phyloP scores from a whole-genome alignment of 164 flowering plant genomes.

The Nymphaea colorata region DNA sequence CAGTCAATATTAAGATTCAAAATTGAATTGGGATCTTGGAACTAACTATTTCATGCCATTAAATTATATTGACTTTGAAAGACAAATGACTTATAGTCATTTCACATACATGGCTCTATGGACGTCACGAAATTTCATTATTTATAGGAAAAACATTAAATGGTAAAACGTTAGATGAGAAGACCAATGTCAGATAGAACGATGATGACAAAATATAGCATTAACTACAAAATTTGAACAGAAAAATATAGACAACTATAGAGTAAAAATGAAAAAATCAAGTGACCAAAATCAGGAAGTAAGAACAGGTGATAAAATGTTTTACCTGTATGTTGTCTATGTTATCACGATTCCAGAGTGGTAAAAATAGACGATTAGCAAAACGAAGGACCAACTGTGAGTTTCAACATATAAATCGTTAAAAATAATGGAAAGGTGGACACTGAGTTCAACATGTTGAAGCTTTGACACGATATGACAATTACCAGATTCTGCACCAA shows the following conservation, averaged over 20 bases:
- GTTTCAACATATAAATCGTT: slow-evolving; percentile 4
- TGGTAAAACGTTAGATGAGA: too few species aligned
- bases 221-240: background rate
- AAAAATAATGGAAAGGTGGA: background rate
- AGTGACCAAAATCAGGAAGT: too few species aligned
- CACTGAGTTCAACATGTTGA: background rate
- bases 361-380: slow-evolving; percentile 68
- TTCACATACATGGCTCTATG: too few species aligned
- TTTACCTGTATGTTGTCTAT: slow-evolving; percentile 61
- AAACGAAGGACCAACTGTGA: slow-evolving; percentile 74
- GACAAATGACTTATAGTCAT: too few species aligned
- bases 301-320: background rate
- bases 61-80: too few species aligned
- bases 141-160: too few species aligned
- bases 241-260: background rate
- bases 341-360: slow-evolving; percentile 79
- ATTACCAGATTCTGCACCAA: slow-evolving; percentile 96
- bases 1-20: too few species aligned
- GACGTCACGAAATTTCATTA: too few species aligned
- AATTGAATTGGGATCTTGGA: too few species aligned
- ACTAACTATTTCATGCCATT: too few species aligned
- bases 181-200: too few species aligned
- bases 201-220: background rate
- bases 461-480: background rate
- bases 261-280: too few species aligned